Base-by-base conservation (phyloP, 164 flowering plant genomes). In the Stephania cephalantha region DNA sequence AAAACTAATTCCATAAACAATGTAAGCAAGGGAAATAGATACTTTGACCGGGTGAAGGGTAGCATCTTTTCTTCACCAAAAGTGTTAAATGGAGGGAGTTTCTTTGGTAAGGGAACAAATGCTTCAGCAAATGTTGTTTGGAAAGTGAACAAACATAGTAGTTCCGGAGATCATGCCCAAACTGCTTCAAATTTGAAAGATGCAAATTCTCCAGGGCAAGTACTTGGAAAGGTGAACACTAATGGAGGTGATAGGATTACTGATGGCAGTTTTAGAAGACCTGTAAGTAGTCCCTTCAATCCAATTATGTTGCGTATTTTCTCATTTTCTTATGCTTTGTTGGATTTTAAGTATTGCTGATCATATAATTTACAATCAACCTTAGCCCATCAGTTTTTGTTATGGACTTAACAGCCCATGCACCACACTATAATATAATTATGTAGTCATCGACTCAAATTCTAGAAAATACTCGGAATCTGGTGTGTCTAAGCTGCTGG, bases 41-140 rank as follows among this genome's bases (percentile, higher is more conserved):
- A 90, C 77, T 78, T 95, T 58, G 98, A 95, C 73, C 89, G 89
- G 1, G 82, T 93, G 90, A 90, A 77, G 84, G 95, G 97, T 52
- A 88, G 91, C 17, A 80, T 91, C 69, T 77, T 91, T 58, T 88
- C 93, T 69, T 90, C 98, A 52, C 89, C 97, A 17, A 90, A 85
- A 80, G 94, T 94, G 73, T 88, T 91, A 72, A 81, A 87, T 82
- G 95, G 91, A 42, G 82, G 88, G 76, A 82, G 83, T 80, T 87
- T 91, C 73, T 95, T 93, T 83, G 94, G 97, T 66, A 90, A 77
- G 79, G 82, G 86, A 71, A 42, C 77, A 63, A 82, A 79, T 53
- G 71, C 81, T 76, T 73, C 84, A 79, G 75, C 88, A 22, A 73
- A 79, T 76, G 78, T 81, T 74, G 74, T 65, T 82, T 70, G 78